Evolutionary conservation across 257 asterid species (phyloP).

Genomic region (Orobanche coerulescens): DNA sequence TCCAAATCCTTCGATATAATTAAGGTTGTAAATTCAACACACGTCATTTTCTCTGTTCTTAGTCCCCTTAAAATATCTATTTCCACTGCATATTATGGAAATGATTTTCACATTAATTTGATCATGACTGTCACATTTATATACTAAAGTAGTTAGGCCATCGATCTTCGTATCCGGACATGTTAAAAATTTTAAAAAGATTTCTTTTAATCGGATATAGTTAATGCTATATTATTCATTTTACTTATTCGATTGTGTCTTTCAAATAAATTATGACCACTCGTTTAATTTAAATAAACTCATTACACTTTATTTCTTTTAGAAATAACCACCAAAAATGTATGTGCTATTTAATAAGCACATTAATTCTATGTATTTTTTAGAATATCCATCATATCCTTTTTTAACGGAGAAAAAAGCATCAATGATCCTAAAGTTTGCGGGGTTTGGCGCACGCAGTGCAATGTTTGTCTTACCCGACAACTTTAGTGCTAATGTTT

Average conservation of each 20-base stretch:
- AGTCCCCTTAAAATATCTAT: conserved; percentile 20
- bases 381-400: too few species aligned
- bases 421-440: too few species aligned
- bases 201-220: conserved; percentile 6
- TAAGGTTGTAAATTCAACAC: conserved; percentile 15
- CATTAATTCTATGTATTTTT: too few species aligned
- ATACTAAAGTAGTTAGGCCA: conserved; percentile 6
- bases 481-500: too few species aligned
- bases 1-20: conserved; percentile 21
- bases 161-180: conserved; percentile 31
- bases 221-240: conserved; percentile 4
- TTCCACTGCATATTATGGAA: conserved; percentile 29
- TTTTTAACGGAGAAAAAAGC: too few species aligned
- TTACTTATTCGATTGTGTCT: conserved; percentile 4
- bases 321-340: too few species aligned
- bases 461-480: too few species aligned
- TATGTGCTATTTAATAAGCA: too few species aligned
- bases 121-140: conserved; percentile 11
- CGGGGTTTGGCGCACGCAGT: too few species aligned
- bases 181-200: conserved; percentile 12
- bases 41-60: conserved; percentile 24
- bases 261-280: too few species aligned
- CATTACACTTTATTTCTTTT: too few species aligned
- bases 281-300: too few species aligned
- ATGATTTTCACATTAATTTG: conserved; percentile 22